phyloP scores from a whole-genome alignment of 331 rosid species.

The Spiraea crenata region DNA sequence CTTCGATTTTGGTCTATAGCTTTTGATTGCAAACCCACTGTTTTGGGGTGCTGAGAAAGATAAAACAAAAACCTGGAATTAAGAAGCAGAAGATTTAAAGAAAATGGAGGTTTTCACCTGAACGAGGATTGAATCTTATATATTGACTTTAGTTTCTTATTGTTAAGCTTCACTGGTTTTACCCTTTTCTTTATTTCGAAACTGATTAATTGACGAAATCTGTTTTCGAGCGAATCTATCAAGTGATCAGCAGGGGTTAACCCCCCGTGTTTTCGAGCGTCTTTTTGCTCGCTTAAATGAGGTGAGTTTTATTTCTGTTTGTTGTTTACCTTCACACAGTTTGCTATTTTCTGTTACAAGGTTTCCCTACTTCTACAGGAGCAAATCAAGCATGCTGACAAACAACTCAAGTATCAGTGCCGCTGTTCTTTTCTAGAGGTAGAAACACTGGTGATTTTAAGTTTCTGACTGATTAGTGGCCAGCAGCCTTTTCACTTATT shows the following conservation, averaged over 20 bases:
- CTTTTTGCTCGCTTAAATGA: constrained; percentile 86
- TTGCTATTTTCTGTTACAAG: not conserved
- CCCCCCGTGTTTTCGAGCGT: constrained; percentile 82
- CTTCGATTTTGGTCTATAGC: not conserved
- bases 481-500: constrained; percentile 18
- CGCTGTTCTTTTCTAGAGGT: constrained; percentile 96
- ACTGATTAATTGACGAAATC: not conserved
- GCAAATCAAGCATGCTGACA: constrained; percentile 81
- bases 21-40: not conserved
- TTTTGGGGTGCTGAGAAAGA: not conserved
- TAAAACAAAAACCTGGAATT: not conserved
- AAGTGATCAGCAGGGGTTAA: constrained; percentile 79
- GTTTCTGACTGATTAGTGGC: constrained; percentile 14
- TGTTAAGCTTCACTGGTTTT: not conserved
- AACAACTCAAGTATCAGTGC: constrained; percentile 86
- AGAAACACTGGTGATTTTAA: constrained; percentile 16
- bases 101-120: not conserved
- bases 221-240: constrained; percentile 24
- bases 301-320: constrained; percentile 42
- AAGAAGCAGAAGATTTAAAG: not conserved
- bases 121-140: not conserved
- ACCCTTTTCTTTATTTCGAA: not conserved
- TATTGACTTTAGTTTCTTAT: not conserved
- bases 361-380: constrained; percentile 47
- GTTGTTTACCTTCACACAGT: not conserved